phyloP scores from a whole-genome alignment of 768 basidiomycete genomes.

The Amanita pallidorosea region DNA sequence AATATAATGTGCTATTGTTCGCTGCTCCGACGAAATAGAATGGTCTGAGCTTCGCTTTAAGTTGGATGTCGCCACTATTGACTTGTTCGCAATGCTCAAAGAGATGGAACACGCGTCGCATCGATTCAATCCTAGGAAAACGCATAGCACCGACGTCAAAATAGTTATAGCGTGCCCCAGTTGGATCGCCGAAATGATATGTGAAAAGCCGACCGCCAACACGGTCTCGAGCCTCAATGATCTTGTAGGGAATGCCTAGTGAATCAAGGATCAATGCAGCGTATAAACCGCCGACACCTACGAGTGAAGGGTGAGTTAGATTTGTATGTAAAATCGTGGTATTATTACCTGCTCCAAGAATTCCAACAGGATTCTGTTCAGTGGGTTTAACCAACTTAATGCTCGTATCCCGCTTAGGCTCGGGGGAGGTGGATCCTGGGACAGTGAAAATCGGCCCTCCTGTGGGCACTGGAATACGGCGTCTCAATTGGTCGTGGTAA shows the following conservation, averaged over 20 bases:
- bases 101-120: slow-evolving; percentile 18
- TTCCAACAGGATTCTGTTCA: background rate
- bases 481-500: too few species aligned
- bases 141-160: slow-evolving; percentile 25
- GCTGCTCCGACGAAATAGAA: background rate
- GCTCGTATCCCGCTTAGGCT: background rate
- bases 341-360: background rate
- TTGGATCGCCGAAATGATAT: slow-evolving; percentile 12
- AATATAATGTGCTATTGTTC: background rate
- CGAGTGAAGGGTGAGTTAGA: slow-evolving; percentile 1
- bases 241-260: slow-evolving; percentile 15
- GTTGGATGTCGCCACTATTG: slow-evolving; percentile 2
- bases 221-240: slow-evolving; percentile 16
- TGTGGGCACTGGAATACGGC: too few species aligned
- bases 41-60: background rate
- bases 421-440: background rate
- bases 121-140: slow-evolving; percentile 18
- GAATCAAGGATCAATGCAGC: slow-evolving; percentile 18
- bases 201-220: slow-evolving; percentile 20
- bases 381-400: background rate
- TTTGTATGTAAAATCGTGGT: background rate
- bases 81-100: slow-evolving; percentile 8
- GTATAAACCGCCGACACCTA: slow-evolving; percentile 18
- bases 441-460: background rate
- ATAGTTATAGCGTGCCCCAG: slow-evolving; percentile 1